Evolutionary conservation across 2,329 filamentous ascomycete genomes (phyloP).

Genomic region (Pseudogymnoascus sp.): DNA sequence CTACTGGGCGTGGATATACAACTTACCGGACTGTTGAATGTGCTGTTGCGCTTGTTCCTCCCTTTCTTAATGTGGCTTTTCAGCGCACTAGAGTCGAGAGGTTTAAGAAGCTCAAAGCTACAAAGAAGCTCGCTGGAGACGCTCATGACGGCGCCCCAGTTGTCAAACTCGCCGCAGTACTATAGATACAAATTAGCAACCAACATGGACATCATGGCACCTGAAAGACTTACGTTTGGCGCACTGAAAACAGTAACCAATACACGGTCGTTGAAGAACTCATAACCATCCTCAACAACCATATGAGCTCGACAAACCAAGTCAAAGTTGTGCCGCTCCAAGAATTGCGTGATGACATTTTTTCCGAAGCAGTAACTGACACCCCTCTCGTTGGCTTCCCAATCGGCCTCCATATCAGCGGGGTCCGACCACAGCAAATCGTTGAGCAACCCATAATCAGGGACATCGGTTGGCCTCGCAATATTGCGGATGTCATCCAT

Average conservation of each 20-base stretch:
- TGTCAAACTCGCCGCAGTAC: constrained; percentile 99
- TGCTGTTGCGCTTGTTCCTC: constrained; percentile 85
- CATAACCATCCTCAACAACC: constrained; percentile 98
- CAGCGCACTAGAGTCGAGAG: constrained; percentile 86
- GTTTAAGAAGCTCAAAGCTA: constrained; percentile 94
- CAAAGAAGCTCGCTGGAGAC: constrained; percentile 89
- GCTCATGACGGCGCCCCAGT: constrained; percentile 98
- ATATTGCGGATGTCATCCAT: constrained; percentile 99
- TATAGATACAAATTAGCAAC: constrained; percentile 29
- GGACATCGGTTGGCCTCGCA: constrained; percentile 89
- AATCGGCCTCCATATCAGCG: constrained; percentile 94
- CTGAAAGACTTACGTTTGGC: constrained; percentile 71
- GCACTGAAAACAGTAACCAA: constrained; percentile 96
- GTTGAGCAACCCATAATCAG: constrained; percentile 91
- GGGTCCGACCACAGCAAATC: constrained; percentile 96
- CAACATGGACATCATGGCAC: neutral
- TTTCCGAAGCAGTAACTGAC: constrained; percentile 99
- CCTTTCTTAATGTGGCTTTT: constrained; percentile 99
- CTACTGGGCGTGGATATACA: neutral
- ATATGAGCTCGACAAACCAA: constrained; percentile 95
- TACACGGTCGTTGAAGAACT: constrained; percentile 94
- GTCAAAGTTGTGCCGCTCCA: constrained; percentile 92
- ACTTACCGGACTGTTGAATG: constrained; percentile 73
- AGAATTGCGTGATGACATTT: constrained; percentile 93
- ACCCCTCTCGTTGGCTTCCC: constrained; percentile 94